These are phyloP conservation scores for Aureobasidium sp. DNA, from an alignment of 2,329 filamentous ascomycete genomes.

Conservation along the genomic window DNA sequence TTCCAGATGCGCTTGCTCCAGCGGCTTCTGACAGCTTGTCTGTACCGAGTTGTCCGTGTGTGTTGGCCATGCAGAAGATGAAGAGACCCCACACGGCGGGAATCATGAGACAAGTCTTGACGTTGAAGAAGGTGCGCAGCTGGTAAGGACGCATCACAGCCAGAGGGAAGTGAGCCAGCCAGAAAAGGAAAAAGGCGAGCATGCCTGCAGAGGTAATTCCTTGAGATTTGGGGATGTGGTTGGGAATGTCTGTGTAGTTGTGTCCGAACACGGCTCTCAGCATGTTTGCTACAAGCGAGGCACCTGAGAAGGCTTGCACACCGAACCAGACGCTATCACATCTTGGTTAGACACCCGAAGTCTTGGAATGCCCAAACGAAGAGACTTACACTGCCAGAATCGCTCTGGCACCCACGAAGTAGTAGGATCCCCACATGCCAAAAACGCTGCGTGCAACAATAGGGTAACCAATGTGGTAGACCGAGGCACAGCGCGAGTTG, in stretches of 20 bases:
- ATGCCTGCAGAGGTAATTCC: conserved; percentile 33
- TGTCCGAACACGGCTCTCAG: conserved; percentile 27
- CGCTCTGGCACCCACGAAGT: conserved; percentile 33
- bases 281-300: conserved; percentile 20
- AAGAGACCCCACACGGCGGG: conserved; percentile 37
- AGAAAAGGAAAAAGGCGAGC: conserved; percentile 25
- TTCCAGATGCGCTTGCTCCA: neutral
- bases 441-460: conserved; percentile 31
- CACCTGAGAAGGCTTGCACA: conserved; percentile 17
- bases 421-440: conserved; percentile 36
- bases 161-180: conserved; percentile 27
- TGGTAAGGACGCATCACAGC: conserved; percentile 37
- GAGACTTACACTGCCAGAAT: conserved; percentile 26
- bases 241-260: conserved; percentile 26
- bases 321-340: conserved; percentile 8
- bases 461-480: conserved; percentile 38
- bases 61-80: conserved; percentile 34
- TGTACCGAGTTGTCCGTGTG: conserved; percentile 26
- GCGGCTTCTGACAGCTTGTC: conserved; percentile 9
- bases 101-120: conserved; percentile 41
- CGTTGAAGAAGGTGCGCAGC: conserved; percentile 36
- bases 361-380: neutral
- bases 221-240: conserved; percentile 28
- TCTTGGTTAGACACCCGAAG: neutral
- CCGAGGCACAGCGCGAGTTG: conserved; percentile 35